A percentile compares a stretch with the other conserved stretches of the same genome.
Conservation (phyloP, 2,329 filamentous ascomycete species). For the Xylaria sp. region DNA sequence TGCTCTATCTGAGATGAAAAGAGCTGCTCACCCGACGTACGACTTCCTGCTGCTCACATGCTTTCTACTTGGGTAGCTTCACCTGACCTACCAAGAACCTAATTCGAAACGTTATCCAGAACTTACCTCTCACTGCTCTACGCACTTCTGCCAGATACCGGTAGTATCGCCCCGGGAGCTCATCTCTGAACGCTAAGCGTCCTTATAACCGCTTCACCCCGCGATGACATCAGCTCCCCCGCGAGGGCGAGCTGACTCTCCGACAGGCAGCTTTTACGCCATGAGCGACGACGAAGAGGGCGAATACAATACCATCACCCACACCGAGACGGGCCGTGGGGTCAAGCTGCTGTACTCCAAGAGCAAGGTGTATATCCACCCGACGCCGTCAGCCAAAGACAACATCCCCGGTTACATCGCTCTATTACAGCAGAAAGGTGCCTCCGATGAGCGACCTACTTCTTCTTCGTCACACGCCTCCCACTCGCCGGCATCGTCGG, state of each 20-base stretch:
- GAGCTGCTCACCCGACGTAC: constrained; percentile 20
- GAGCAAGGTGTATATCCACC: constrained; percentile 99
- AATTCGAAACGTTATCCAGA: neutral
- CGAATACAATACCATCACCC: constrained; percentile 92
- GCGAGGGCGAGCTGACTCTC: constrained; percentile 66
- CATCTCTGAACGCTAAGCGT: constrained; percentile 9
- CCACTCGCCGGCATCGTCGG: constrained; percentile 65
- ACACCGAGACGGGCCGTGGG: constrained; percentile 78
- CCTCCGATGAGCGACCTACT: constrained; percentile 54
- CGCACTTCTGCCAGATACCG: constrained; percentile 4
- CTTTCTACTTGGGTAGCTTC: constrained; percentile 22
- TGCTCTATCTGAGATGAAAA: constrained; percentile 20
- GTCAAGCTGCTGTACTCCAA: constrained; percentile 96
- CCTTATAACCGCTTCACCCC: constrained; percentile 34
- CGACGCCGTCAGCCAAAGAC: constrained; percentile 90
- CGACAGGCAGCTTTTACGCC: constrained; percentile 90
- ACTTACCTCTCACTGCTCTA: neutral
- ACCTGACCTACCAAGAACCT: constrained; percentile 6
- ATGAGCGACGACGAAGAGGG: constrained; percentile 96
- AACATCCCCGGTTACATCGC: constrained; percentile 96
- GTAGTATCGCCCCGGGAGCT: neutral
- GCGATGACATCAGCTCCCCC: constrained; percentile 51
- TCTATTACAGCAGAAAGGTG: constrained; percentile 85
- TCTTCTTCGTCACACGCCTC: constrained; percentile 55
- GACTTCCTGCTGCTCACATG: constrained; percentile 30